A percentile compares a stretch with the other conserved stretches of the same genome.
phyloP scores from a whole-genome alignment of 2,329 filamentous ascomycete species.

The Seiridium cupressi region DNA sequence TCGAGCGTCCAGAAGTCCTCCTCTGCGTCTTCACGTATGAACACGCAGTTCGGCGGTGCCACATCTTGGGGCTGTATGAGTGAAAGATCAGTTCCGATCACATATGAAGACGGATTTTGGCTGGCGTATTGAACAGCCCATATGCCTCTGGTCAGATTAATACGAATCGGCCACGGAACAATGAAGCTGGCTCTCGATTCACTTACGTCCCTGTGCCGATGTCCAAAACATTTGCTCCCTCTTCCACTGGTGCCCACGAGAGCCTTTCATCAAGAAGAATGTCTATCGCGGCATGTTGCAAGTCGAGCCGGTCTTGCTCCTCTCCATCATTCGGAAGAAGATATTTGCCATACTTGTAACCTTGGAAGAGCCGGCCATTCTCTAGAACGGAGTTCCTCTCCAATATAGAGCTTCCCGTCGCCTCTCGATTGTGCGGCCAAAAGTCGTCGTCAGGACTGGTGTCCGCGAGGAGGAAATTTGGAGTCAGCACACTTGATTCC shows the following conservation, averaged over 20 bases:
- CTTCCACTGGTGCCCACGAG: neutral
- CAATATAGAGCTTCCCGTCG: neutral
- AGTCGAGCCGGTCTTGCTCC: slow-evolving; percentile 5
- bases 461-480: neutral
- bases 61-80: neutral
- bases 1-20: neutral
- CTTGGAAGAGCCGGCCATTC: neutral
- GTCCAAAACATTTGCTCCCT: neutral
- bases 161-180: too few relatives aligned
- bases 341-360: slow-evolving; percentile 2
- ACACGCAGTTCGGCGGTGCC: slow-evolving; percentile 1
- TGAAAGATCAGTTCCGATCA: slow-evolving; percentile 4
- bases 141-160: neutral
- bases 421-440: neutral
- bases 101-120: neutral
- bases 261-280: neutral
- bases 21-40: slow-evolving; percentile 1
- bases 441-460: neutral
- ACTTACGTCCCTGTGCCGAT: slow-evolving; percentile 4
- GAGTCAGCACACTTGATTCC: neutral
- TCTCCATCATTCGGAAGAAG: slow-evolving; percentile 5
- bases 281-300: slow-evolving; percentile 1
- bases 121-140: slow-evolving; percentile 7
- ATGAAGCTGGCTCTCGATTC: neutral
- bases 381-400: slow-evolving; percentile 1